phyloP scores from a whole-genome alignment of 2,329 filamentous ascomycete species.

The Curvularia sp. region DNA sequence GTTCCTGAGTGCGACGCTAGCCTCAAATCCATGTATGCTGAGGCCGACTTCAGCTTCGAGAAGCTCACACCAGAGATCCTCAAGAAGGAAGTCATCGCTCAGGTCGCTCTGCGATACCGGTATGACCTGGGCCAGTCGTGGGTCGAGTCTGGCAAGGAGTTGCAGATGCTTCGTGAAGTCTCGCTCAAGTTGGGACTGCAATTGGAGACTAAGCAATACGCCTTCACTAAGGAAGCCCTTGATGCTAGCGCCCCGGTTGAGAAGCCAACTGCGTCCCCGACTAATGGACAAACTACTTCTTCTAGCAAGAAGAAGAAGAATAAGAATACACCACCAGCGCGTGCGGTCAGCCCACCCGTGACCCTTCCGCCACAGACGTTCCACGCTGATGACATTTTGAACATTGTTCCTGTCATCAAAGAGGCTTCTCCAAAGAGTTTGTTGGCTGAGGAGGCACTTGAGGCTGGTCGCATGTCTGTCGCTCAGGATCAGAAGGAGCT shows the following conservation, averaged over 20 bases:
- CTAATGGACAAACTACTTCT: slow-evolving; percentile 51
- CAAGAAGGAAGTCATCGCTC: slow-evolving; percentile 71
- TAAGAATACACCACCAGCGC: slow-evolving; percentile 60
- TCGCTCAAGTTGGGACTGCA: slow-evolving; percentile 90
- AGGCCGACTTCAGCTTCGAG: slow-evolving; percentile 83
- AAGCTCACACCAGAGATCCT: slow-evolving; percentile 77
- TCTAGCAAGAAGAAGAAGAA: slow-evolving; percentile 61
- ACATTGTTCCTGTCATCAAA: slow-evolving; percentile 93
- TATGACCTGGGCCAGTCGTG: slow-evolving; percentile 75
- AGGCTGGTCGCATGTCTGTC: slow-evolving; percentile 95
- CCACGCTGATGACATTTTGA: slow-evolving; percentile 82
- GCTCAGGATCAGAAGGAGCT: slow-evolving; percentile 94
- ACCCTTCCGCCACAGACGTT: slow-evolving; percentile 69
- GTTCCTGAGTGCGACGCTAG: slow-evolving; percentile 77
- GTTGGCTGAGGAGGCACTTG: slow-evolving; percentile 92
- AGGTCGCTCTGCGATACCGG: slow-evolving; percentile 77
- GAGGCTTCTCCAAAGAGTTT: slow-evolving; percentile 90
- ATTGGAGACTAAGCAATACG: slow-evolving; percentile 78
- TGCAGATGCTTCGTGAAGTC: slow-evolving; percentile 89
- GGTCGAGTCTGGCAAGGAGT: slow-evolving; percentile 70
- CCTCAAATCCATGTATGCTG: slow-evolving; percentile 77
- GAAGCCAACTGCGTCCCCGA: slow-evolving; percentile 33
- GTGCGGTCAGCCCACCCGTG: slow-evolving; percentile 52
- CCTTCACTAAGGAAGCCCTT: slow-evolving; percentile 61
- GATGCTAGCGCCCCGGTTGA: slow-evolving; percentile 28